These are phyloP conservation scores for Populus trichocarpa DNA, from an alignment of 441 rosid species.

Conservation along the genomic window DNA sequence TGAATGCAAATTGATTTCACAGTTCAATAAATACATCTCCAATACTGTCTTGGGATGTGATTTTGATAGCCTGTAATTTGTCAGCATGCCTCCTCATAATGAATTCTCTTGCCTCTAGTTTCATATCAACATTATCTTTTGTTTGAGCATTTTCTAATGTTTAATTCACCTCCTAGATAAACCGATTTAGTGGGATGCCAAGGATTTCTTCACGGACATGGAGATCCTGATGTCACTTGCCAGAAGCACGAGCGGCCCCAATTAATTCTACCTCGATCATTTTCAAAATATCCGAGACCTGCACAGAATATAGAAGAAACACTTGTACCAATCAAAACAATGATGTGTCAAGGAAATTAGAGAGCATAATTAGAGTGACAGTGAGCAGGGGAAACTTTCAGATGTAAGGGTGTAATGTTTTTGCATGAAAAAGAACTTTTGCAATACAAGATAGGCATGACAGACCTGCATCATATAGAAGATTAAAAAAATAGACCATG, in stretches of 20 bases:
- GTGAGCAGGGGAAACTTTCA: background rate
- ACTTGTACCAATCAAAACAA: background rate
- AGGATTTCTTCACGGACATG: too few relatives aligned
- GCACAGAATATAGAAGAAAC: background rate
- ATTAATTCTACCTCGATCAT: constrained; percentile 49
- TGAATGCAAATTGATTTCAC: too few relatives aligned
- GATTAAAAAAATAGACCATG: background rate
- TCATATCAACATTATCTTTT: too few relatives aligned
- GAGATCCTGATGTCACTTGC: background rate
- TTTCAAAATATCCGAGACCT: constrained; percentile 50
- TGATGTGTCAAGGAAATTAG: background rate
- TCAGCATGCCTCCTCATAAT: too few relatives aligned
- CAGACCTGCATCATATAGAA: background rate
- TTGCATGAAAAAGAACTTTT: background rate
- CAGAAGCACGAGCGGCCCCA: constrained; percentile 11
- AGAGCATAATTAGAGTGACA: background rate
- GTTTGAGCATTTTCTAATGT: too few relatives aligned
- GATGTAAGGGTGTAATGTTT: background rate
- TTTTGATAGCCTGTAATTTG: too few relatives aligned
- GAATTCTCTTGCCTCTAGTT: too few relatives aligned
- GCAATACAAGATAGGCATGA: background rate
- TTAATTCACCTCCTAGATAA: too few relatives aligned
- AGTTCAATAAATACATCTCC: too few relatives aligned
- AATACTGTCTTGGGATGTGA: too few relatives aligned
- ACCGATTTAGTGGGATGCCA: too few relatives aligned